Base-by-base conservation (phyloP, 805 yeast genomes). In the Schwanniomyces polymorphus region DNA sequence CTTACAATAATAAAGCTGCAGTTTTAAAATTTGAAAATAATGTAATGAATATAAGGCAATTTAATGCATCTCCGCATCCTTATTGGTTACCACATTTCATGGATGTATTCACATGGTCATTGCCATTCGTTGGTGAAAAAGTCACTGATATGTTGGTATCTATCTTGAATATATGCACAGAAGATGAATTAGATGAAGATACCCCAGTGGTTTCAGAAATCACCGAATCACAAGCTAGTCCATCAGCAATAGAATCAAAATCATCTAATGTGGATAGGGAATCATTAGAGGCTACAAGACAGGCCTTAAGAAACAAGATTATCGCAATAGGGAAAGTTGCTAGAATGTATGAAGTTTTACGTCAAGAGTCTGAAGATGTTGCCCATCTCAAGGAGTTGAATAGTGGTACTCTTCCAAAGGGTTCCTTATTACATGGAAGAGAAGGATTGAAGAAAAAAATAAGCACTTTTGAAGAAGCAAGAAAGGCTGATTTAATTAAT, bases 81-180 rank as follows among this genome's bases (percentile, higher is more conserved):
- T 92, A 94, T 69, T 91, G 96, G 90, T 75, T 94, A 55, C 98
- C 98, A 7, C 91, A 91, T 65, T 89, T 91, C 59, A 90, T 91
- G 96, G 97, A 94, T 65, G 97, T 92, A 6, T 92, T 92, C 67
- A 86, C 96, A 9, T 94, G 98, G 98, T 88, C 97, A 1, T 74
- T 92, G 47, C 99, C 98, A 7, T 92, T 94, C 72, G 97, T 94
- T 21, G 98, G 97, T 17, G 97, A 92, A 64, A 89, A 94, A 61
- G 88, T 91, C 45, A 88, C 96, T 11, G 98, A 94, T 63, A 91
- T 92, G 86, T 76, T 92, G 61, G 87, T 90, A 18, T 81, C 94
- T 0, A 88, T 92, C 34, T 77, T 94, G 63, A 92, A 92, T 65
- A 88, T 94, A 47, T 92, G 99, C 71, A 88, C 97, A 0, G 96